Evolutionary conservation across 2,329 filamentous ascomycete species (phyloP).

Genomic region (Emericellopsis cladophorae): DNA sequence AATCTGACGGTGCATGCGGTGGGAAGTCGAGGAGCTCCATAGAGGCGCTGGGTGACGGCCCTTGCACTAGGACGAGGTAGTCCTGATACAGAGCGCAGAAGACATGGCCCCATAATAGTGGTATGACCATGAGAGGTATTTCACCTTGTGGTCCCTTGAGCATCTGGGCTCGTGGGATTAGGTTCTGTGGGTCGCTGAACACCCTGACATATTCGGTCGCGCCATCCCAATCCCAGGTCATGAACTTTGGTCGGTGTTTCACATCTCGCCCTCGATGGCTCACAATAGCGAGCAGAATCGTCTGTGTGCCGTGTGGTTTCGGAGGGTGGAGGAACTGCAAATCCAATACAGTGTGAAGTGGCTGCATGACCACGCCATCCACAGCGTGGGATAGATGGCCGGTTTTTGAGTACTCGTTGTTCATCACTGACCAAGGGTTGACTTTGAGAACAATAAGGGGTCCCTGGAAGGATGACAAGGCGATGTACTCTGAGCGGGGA

Average conservation of each 20-base stretch:
- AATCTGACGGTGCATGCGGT: conserved; percentile 4
- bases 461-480: conserved; percentile 57
- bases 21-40: no score
- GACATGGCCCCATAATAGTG: conserved; percentile 55
- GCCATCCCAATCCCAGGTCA: conserved; percentile 47
- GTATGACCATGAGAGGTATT: conserved; percentile 57
- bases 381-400: conserved; percentile 44
- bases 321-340: conserved; percentile 76
- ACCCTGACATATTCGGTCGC: no score
- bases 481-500: conserved; percentile 55
- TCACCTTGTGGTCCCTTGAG: neutral
- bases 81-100: conserved; percentile 56
- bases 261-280: conserved; percentile 9
- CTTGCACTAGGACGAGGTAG: conserved; percentile 42
- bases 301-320: conserved; percentile 50
- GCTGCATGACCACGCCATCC: conserved; percentile 25
- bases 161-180: no score
- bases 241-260: conserved; percentile 17
- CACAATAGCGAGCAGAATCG: conserved; percentile 63
- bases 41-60: conserved; percentile 28
- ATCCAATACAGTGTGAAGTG: conserved; percentile 62
- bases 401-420: conserved; percentile 29
- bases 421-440: conserved; percentile 39
- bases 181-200: no score
- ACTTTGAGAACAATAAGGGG: conserved; percentile 63